Conservation (phyloP, 495 filamentous ascomycete species). For the Lasiosphaeriaceae sp. region DNA sequence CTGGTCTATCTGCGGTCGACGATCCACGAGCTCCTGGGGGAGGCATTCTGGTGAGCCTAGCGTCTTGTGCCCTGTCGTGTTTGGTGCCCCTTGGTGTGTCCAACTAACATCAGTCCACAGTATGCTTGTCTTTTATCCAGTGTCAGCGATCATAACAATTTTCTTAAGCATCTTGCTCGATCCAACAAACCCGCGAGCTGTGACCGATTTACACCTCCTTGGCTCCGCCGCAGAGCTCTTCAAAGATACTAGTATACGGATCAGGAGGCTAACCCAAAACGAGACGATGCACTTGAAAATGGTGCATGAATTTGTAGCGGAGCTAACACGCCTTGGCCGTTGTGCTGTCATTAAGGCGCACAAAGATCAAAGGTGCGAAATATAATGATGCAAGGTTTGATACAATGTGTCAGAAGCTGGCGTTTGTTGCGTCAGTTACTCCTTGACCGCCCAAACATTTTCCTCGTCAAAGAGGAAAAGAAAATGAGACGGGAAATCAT, state of each 20-base stretch:
- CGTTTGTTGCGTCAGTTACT: too few relatives aligned
- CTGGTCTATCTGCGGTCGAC: constrained; percentile 42
- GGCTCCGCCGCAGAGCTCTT: constrained; percentile 41
- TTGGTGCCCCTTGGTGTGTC: neutral
- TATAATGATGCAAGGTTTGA: too few relatives aligned
- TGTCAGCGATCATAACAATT: constrained; percentile 46
- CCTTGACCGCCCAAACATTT: too few relatives aligned
- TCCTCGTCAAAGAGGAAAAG: too few relatives aligned
- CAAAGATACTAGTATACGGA: constrained; percentile 40
- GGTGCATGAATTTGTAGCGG: constrained; percentile 46
- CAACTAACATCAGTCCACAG: constrained; percentile 15
- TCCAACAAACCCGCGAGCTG: constrained; percentile 42
- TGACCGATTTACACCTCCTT: constrained; percentile 41
- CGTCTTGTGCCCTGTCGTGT: neutral
- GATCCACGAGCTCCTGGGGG: constrained; percentile 37
- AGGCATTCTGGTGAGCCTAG: constrained; percentile 45
- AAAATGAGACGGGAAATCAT: too few relatives aligned
- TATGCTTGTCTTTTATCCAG: constrained; percentile 50
- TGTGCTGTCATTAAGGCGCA: constrained; percentile 7
- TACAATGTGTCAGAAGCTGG: too few relatives aligned
- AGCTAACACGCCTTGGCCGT: constrained; percentile 35
- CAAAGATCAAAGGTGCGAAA: too few relatives aligned
- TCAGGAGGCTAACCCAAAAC: constrained; percentile 33
- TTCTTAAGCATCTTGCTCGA: constrained; percentile 51
- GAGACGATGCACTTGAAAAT: constrained; percentile 45